Base-by-base conservation (phyloP, 108 stramenopile species). In the Cylindrotheca fusiformis region DNA sequence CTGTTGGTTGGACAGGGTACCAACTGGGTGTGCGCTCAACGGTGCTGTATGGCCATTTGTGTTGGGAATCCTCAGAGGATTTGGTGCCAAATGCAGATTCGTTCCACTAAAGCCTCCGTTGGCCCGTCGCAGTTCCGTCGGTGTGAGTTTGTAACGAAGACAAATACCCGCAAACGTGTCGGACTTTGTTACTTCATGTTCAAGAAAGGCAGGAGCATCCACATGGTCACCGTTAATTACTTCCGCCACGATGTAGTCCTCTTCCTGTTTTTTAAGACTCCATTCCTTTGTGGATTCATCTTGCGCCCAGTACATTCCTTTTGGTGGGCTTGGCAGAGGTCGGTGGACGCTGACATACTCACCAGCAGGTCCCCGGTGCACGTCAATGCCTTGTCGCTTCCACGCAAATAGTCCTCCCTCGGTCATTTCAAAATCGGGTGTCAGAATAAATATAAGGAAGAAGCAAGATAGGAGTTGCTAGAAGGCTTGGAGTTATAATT, bases 101-200 rank as follows among this genome's bases (percentile, higher is more conserved):
- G 64, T 58, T 10, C 84, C 87, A 48, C 69, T 63, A 62, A 88
- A 81, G 2, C 57, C 57, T n/a, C 67, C 57, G 57, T 88, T 88
- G 18, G 76, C 80, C 25, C 75, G 58, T 20, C 87, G 68, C 0
- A 88, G 62, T 66, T 81, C 72, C 1, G 55, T 54, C 4, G 87
- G 72, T 28, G 77, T 77, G 20, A 85, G 51, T 58, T 78, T 77
- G 52, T 88, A 88, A 17, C 65, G 24, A 0, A 88, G 44, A 56
- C 84, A 85, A 41, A 88, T 63, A 20, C 87, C 87, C 32, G 71
- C 58, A 66, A 88, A 81, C 0, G 87, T 88, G 50, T 88, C 87
- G 12, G 80, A 61, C 2, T 59, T 32, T 24, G 32, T 17, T 8
- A 84, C 63, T 6, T 54, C 29, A 57, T 87, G 86, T 27, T 74